A percentile compares a stretch with the other conserved stretches of the same genome.
Conservation (phyloP, 768 basidiomycete species). For the Hygrocybe coccinea region DNA sequence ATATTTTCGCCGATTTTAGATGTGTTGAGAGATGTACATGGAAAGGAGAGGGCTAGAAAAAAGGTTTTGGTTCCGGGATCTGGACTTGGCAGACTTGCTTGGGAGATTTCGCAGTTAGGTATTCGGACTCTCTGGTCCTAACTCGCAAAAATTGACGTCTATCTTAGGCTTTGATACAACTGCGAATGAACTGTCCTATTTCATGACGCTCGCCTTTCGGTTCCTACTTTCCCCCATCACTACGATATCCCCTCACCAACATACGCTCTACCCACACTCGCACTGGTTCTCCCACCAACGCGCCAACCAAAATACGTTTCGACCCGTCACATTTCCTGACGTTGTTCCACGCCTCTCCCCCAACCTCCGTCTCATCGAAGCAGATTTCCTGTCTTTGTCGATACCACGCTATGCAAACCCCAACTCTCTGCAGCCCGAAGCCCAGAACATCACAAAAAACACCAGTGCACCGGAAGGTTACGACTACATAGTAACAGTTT, state of each 20-base stretch:
- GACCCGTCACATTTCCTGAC: conserved; percentile 55
- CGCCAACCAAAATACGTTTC: conserved; percentile 44
- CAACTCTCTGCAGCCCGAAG: no score
- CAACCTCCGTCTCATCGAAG: conserved; percentile 44
- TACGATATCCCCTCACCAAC: conserved; percentile 41
- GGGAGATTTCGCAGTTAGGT: conserved; percentile 64
- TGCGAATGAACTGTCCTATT: conserved; percentile 60
- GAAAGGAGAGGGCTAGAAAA: conserved; percentile 26
- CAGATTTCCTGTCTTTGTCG: conserved; percentile 51
- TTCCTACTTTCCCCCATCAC: conserved; percentile 49
- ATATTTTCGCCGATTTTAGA: conserved; percentile 57
- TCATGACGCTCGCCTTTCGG: conserved; percentile 58
- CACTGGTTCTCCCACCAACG: conserved; percentile 72
- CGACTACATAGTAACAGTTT: conserved; percentile 59
- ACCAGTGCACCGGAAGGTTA: conserved; percentile 33
- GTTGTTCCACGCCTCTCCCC: conserved; percentile 45
- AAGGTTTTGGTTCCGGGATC: conserved; percentile 60
- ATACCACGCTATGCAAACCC: conserved; percentile 17
- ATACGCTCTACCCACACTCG: conserved; percentile 54
- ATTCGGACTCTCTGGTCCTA: conserved; percentile 11
- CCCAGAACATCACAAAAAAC: no score
- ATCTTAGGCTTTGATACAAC: conserved; percentile 49
- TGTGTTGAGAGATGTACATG: conserved; percentile 33
- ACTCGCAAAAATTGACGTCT: background rate
- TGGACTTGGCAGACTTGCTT: conserved; percentile 61